Evolutionary conservation across 495 filamentous ascomycete species (phyloP).

Genomic region (Clavariopsis aquatica): DNA sequence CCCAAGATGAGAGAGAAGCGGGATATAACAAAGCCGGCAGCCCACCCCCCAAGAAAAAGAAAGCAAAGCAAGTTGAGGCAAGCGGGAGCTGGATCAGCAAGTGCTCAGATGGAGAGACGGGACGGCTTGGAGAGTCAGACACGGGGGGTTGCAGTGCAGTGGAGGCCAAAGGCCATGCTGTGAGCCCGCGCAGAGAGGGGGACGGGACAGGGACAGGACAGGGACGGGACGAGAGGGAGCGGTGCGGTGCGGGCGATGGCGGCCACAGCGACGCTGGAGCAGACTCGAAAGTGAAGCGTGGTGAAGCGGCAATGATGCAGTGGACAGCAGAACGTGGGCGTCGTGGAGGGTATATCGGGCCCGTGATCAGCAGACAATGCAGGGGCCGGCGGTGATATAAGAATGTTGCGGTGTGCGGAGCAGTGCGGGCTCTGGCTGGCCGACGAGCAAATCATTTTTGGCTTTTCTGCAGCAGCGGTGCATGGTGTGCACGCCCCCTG

Average conservation of each 20-base stretch:
- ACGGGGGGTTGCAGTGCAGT: neutral
- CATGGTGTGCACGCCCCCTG: conserved; percentile 20
- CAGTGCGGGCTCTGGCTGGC: conserved; percentile 29
- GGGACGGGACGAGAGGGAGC: too few species aligned
- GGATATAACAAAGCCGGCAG: too few species aligned
- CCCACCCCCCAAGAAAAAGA: neutral
- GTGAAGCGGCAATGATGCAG: conserved; percentile 1
- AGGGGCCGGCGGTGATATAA: conserved; percentile 31
- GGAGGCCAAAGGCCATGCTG: neutral
- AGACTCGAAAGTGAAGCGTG: neutral
- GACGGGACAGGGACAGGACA: neutral
- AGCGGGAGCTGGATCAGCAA: neutral
- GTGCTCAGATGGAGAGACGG: neutral
- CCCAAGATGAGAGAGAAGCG: conserved; percentile 1
- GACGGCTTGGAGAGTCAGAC: neutral
- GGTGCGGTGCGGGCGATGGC: too few species aligned
- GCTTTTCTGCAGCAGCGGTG: conserved; percentile 3
- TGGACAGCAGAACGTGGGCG: conserved; percentile 2
- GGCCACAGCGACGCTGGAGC: neutral
- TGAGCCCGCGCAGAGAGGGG: neutral
- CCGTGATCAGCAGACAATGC: conserved; percentile 24
- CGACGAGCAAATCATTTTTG: conserved; percentile 30
- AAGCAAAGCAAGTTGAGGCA: conserved; percentile 2
- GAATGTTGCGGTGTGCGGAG: conserved; percentile 24
- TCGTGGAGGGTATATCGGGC: conserved; percentile 26